Conservation (phyloP, 139 green algal genomes). For the Volvox africanus region DNA sequence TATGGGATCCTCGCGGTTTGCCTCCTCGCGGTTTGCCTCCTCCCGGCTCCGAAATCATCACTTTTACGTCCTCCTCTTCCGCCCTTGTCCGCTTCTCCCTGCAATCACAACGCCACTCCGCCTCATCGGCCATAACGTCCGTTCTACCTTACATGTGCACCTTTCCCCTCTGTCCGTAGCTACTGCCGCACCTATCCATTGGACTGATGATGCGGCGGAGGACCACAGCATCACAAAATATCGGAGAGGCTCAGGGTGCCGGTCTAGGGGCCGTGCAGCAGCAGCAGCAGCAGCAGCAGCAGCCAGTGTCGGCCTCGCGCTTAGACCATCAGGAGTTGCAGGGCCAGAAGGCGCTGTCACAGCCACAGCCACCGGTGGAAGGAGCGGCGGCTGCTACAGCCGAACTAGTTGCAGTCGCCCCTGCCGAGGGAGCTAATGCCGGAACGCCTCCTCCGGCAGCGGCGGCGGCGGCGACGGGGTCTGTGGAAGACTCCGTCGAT, state of each 20-base stretch:
- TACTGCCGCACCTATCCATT: constrained; percentile 4
- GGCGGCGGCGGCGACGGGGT: too few species aligned
- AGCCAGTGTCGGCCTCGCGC: not conserved
- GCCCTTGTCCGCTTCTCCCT: too few species aligned
- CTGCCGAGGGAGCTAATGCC: too few species aligned
- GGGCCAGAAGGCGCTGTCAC: not conserved
- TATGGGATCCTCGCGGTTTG: too few species aligned
- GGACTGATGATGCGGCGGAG: not conserved
- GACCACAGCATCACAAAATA: not conserved
- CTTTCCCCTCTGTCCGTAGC: not conserved
- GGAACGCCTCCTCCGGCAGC: too few species aligned
- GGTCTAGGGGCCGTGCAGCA: not conserved
- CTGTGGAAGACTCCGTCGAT: too few species aligned
- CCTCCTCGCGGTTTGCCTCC: too few species aligned
- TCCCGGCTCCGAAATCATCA: too few species aligned
- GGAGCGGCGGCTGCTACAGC: not conserved
- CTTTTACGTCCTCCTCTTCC: too few species aligned
- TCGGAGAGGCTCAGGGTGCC: not conserved
- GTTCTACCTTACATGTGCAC: too few species aligned
- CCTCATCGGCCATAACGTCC: too few species aligned
- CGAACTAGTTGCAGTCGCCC: not conserved
- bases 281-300: not conserved
- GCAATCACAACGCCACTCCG: too few species aligned
- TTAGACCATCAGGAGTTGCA: not conserved
- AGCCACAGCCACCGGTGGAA: not conserved